phyloP scores from a whole-genome alignment of 495 filamentous ascomycete species.

The Evernia prunastri region DNA sequence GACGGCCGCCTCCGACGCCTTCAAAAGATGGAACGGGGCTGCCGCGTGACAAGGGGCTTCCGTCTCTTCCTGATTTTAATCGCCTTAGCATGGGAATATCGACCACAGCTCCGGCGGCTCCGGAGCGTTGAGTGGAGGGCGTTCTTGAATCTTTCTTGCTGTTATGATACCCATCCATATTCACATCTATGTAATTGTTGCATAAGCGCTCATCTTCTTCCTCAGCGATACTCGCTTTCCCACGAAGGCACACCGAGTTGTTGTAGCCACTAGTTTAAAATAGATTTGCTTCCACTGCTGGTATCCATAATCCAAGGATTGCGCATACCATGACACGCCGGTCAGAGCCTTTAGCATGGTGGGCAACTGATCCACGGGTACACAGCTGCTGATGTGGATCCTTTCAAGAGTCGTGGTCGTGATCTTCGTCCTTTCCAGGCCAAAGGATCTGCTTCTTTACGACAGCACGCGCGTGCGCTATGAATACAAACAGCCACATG shows the following conservation, averaged over 20 bases:
- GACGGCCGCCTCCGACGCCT: conserved; percentile 32
- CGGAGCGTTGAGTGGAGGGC: conserved; percentile 19
- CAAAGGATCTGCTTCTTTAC: conserved; percentile 49
- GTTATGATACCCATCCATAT: conserved; percentile 21
- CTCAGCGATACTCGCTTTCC: not conserved
- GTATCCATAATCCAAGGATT: not conserved
- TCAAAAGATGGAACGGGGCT: conserved; percentile 38
- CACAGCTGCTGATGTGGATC: not conserved
- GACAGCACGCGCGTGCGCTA: conserved; percentile 49
- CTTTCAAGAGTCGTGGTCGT: conserved; percentile 8
- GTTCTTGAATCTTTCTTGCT: conserved; percentile 14
- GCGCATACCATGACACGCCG: not conserved
- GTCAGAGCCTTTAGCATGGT: too few relatives aligned
- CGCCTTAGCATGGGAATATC: conserved; percentile 21
- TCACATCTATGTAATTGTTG: conserved; percentile 10
- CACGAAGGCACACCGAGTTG: not conserved
- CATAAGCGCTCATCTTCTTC: conserved; percentile 7
- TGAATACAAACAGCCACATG: conserved; percentile 53
- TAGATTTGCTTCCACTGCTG: not conserved
- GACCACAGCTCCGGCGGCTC: conserved; percentile 1
- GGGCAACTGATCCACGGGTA: not conserved
- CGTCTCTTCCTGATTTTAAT: conserved; percentile 22
- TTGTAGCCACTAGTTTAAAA: not conserved
- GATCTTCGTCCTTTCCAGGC: conserved; percentile 59
- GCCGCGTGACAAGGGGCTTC: conserved; percentile 16